Evolutionary conservation across 2,329 filamentous ascomycete species (phyloP), one percentile per base, ranked within the genome.

Genomic region (Aspergillus calidoustus): DNA sequence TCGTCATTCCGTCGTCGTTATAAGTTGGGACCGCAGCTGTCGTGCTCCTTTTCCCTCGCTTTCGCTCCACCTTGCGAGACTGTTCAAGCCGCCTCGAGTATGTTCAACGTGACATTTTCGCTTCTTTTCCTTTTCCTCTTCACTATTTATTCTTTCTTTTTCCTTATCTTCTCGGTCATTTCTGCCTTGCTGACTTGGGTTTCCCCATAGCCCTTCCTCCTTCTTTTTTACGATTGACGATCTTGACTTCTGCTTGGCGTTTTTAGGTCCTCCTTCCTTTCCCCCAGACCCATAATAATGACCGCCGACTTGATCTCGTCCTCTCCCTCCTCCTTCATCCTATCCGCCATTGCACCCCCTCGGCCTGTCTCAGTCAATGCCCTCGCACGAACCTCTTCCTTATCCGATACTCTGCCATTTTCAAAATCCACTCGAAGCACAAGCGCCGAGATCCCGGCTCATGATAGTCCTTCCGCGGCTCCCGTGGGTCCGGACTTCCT

Each of bases 361-460:
- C 70, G 71, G 48, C 72, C 73, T 2, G 69, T 72, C 28, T 76
- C 73, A 9, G 72, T 75, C 62, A 74, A 74, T 65, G 72, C 72
- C 7, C 64, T 75, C 60, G 68, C 67, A 22, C 70, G 68, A 61
- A 56, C 64, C 22, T 68, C 68, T 19, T 69, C 69, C 6, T 53
- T 65, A 13, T 66, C 70, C 19, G 55, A 70, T 22, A 38, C 65
- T 7, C 50, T 70, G 9, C 62, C 69, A 41, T 69, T 66, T 52
- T 59, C 69, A 54, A 71, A 74, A 64, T 54, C 70, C 15, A 63
- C 57, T 51, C 66, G 71, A 53, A 71, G 70, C 58, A 68, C 71
- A 50, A 73, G 67, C 60, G 66, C 69, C 41, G 70, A 66, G 9
- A 65, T 72, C n/a, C 53, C 65, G 38, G 56, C 65, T 31, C 69